Evolutionary conservation across 345 rosid genomes (phyloP).

Genomic region (Kandelia obovata): DNA sequence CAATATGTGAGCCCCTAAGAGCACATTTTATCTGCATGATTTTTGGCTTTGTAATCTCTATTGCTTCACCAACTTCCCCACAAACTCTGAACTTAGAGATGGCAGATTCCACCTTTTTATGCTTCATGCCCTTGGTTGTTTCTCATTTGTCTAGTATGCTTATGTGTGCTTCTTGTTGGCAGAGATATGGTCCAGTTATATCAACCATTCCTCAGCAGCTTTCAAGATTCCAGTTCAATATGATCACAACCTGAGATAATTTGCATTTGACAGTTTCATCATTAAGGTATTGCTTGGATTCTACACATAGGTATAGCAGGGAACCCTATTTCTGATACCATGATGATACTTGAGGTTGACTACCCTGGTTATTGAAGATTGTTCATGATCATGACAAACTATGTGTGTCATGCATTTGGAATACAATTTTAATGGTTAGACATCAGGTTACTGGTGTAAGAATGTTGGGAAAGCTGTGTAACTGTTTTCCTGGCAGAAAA

Average conservation of each 20-base stretch:
- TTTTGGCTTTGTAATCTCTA: background rate
- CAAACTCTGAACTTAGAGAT: background rate
- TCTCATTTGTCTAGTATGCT: background rate
- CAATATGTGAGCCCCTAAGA: background rate
- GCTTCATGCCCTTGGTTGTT: background rate
- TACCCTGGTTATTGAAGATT: background rate
- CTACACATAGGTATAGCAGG: background rate
- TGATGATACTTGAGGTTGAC: background rate
- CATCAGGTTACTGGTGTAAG: background rate
- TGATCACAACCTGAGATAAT: conserved; percentile 56
- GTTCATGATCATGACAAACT: conserved; percentile 2
- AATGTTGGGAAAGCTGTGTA: background rate
- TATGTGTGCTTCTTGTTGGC: conserved; percentile 24
- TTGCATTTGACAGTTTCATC: background rate
- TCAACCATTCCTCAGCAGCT: conserved; percentile 98
- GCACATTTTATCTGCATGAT: background rate
- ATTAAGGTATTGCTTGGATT: background rate
- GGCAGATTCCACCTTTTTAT: background rate
- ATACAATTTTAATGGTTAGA: background rate
- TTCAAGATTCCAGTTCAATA: conserved; percentile 93
- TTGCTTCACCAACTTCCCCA: background rate
- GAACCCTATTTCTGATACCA: background rate
- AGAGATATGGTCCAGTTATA: conserved; percentile 95
- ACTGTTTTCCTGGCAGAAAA: background rate
- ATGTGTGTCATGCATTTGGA: background rate